A percentile compares a stretch with the other conserved stretches of the same genome.
phyloP scores from a whole-genome alignment of 805 yeast species.

The Suhomyces kilbournensis region DNA sequence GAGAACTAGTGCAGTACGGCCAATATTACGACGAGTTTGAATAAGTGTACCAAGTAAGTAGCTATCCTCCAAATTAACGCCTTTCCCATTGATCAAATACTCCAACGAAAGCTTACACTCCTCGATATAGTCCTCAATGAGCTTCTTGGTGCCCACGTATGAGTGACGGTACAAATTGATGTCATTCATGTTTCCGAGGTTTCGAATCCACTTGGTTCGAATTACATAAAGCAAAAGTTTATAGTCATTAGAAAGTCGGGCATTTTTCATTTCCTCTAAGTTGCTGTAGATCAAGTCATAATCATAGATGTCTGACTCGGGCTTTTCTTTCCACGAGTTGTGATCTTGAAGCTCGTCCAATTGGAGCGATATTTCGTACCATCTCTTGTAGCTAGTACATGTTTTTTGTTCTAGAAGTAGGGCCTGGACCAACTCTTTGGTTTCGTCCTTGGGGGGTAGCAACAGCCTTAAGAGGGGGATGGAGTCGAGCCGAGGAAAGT shows the following conservation, averaged over 20 bases:
- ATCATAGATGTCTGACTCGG: slow-evolving; percentile 70
- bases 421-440: slow-evolving; percentile 17
- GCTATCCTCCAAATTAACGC: slow-evolving; percentile 56
- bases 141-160: slow-evolving; percentile 77
- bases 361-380: slow-evolving; percentile 62
- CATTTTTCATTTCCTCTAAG: slow-evolving; percentile 54
- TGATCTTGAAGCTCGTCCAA: slow-evolving; percentile 66
- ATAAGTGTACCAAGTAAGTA: slow-evolving; percentile 74
- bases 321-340: slow-evolving; percentile 67
- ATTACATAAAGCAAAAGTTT: slow-evolving; percentile 65
- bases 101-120: slow-evolving; percentile 62
- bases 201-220: slow-evolving; percentile 81
- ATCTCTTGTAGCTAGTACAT: slow-evolving; percentile 50
- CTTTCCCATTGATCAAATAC: slow-evolving; percentile 35
- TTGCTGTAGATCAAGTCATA: slow-evolving; percentile 53
- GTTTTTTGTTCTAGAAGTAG: slow-evolving; percentile 29
- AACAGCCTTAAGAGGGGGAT: slow-evolving; percentile 18
- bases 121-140: slow-evolving; percentile 77
- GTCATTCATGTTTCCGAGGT: slow-evolving; percentile 85
- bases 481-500: neutral
- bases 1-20: slow-evolving; percentile 90
- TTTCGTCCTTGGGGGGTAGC: slow-evolving; percentile 21
- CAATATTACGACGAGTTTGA: slow-evolving; percentile 87
- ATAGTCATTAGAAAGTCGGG: slow-evolving; percentile 58
- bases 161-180: slow-evolving; percentile 72